A percentile compares a stretch with the other conserved stretches of the same genome.
Evolutionary conservation across 345 rosid genomes (phyloP).

Genomic region (Lagerstroemia speciosa): DNA sequence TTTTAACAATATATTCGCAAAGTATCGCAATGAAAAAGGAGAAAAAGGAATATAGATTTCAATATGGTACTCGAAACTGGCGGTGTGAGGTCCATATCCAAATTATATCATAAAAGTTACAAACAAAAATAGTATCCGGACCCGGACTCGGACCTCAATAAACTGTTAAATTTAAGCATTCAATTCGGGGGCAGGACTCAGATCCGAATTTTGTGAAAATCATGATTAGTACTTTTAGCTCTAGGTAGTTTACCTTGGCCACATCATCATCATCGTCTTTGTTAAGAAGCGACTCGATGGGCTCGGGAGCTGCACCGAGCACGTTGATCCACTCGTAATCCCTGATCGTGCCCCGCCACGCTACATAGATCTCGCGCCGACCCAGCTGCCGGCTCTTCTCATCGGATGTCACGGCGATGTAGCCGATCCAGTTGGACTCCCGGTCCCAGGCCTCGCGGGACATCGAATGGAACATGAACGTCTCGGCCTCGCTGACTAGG

Average conservation of each 20-base stretch:
- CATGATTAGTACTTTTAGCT: no score
- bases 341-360: conserved; percentile 69
- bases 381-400: conserved; percentile 34
- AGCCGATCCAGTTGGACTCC: conserved; percentile 94
- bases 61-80: no score
- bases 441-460: conserved; percentile 87
- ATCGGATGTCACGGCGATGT: conserved; percentile 64
- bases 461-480: conserved; percentile 54
- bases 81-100: no score
- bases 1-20: no score
- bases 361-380: conserved; percentile 70
- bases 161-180: no score
- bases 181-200: no score
- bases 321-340: conserved; percentile 74
- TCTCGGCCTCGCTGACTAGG: conserved; percentile 43
- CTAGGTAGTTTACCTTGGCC: background rate
- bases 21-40: no score
- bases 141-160: no score
- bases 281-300: conserved; percentile 40
- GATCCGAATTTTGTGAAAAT: no score
- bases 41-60: no score
- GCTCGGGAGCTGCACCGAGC: conserved; percentile 45
- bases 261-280: background rate
- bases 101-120: no score
- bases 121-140: no score